phyloP scores from a whole-genome alignment of 179 eudicot species.

The Monotropa hypopitys region DNA sequence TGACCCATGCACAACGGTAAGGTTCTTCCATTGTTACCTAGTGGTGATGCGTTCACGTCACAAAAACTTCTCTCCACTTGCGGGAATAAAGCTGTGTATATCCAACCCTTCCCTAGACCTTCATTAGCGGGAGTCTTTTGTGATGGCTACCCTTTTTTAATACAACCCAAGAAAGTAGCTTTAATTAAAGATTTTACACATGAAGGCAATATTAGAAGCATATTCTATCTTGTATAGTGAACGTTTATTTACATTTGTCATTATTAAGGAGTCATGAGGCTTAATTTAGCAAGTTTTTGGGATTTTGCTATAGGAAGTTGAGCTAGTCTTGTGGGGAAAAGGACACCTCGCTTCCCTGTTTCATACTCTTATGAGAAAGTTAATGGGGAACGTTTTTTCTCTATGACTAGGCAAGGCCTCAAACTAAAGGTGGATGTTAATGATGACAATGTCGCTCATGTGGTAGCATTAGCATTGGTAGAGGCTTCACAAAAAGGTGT shows the following conservation, averaged over 20 bases:
- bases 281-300: conserved; percentile 1
- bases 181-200: neutral
- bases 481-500: conserved; percentile 98
- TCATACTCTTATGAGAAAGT: conserved; percentile 54
- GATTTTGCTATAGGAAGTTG: conserved; percentile 43
- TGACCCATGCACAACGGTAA: too few relatives aligned
- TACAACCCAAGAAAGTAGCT: neutral
- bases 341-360: conserved; percentile 95
- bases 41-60: too few relatives aligned
- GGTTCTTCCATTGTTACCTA: too few relatives aligned
- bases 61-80: too few relatives aligned
- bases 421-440: conserved; percentile 45
- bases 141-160: too few relatives aligned
- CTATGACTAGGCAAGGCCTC: conserved; percentile 53
- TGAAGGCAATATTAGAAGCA: neutral
- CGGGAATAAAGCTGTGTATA: too few relatives aligned
- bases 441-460: conserved; percentile 79
- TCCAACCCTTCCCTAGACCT: too few relatives aligned
- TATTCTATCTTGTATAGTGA: neutral
- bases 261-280: neutral
- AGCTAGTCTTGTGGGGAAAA: conserved; percentile 89
- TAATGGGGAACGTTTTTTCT: conserved; percentile 39
- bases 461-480: conserved; percentile 74
- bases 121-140: too few relatives aligned
- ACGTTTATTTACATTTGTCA: neutral